Conservation (phyloP, 345 rosid species). For the Gossypium longicalyx region DNA sequence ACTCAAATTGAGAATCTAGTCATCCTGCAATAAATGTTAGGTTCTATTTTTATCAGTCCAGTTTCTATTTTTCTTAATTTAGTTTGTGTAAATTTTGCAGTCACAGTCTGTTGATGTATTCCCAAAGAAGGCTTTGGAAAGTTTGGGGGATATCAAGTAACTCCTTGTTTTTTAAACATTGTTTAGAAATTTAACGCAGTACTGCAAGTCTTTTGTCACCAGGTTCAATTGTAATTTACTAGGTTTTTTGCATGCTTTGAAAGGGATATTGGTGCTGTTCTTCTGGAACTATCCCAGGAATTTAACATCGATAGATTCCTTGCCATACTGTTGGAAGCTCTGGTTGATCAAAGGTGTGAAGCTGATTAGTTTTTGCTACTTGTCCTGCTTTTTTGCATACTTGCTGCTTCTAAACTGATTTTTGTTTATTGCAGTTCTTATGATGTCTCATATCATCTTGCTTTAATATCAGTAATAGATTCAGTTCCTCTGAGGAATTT, state of each 20-base stretch:
- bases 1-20: neutral
- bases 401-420: constrained; percentile 14
- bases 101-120: constrained; percentile 52
- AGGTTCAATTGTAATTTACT: constrained; percentile 5
- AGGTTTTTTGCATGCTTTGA: constrained; percentile 16
- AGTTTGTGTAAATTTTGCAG: constrained; percentile 35
- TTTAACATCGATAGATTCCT: constrained; percentile 75
- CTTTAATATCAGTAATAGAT: constrained; percentile 59
- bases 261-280: constrained; percentile 64
- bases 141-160: constrained; percentile 69
- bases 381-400: constrained; percentile 13
- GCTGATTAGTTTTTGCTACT: constrained; percentile 12
- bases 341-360: constrained; percentile 63
- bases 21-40: neutral
- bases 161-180: constrained; percentile 7
- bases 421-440: constrained; percentile 50
- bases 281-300: constrained; percentile 60
- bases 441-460: constrained; percentile 47
- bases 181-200: neutral
- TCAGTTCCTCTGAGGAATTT: constrained; percentile 48
- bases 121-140: constrained; percentile 70
- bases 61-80: constrained; percentile 19
- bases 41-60: neutral
- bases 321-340: constrained; percentile 51
- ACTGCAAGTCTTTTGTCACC: neutral